Evolutionary conservation across 257 asterid species (phyloP), one percentile per base, ranked within the genome.

Genomic region (Hygrophila difformis): DNA sequence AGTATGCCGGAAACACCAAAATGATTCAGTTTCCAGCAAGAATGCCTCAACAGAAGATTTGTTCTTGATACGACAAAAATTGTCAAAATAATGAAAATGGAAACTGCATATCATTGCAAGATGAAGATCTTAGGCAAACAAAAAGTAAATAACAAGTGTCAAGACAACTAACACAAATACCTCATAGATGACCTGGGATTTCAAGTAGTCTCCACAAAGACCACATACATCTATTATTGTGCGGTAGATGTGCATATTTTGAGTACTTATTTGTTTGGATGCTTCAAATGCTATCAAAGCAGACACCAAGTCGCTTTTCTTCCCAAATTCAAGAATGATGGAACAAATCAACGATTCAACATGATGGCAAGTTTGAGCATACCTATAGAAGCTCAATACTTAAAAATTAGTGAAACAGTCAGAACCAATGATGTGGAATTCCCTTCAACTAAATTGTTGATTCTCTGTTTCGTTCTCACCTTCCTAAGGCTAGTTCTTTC

Each of bases 211-310:
- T 23, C 94, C 93, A 64, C 96, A 89, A 71, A 79, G 91, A 53
- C 97, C 96, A 50, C 97, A 89, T 50, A 71, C 96, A 71, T 89
- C 97, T 70, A 89, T 82, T 50, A 82, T 64, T 69, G 93, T 71
- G 59, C 96, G 84, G 70, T 73, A 81, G 23, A 72, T 76, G 56
- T 71, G 84, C 87, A 76, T 76, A 71, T 73, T 84, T 37, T 87
- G 94, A 59, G 65, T 58, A 60, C 57, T 72, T 53, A 55, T 60
- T 13, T 65, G 68, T 64, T 67, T 85, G 67, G 82, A 73, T 41
- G 59, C 79, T 75, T 75, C 85, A 69, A 88, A 88, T 51, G 82
- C 85, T 49, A 59, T 61, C 35, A 84, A 58, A 36, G 96, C 94
- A 49, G 94, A 73, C 9, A 13, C 65, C 83, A 81, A 67, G 68